Evolutionary conservation across 768 basidiomycete genomes (phyloP), one percentile per base, ranked within the genome.

Genomic region (Royoungia palumana): DNA sequence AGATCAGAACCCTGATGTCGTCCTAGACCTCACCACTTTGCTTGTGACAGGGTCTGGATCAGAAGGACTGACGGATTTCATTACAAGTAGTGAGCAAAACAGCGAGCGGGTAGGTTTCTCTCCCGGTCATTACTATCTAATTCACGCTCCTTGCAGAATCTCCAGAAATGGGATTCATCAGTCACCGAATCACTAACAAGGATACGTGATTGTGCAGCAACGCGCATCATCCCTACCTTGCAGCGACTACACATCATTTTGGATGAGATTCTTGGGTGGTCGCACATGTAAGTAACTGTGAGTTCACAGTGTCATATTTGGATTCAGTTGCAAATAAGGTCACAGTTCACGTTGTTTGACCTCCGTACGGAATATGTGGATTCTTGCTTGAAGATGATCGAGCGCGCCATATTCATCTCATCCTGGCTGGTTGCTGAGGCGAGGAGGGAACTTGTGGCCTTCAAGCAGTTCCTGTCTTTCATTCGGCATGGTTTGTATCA

Each of bases 141-240:
- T 28, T 68, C 47, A 69, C 49, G 35, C 37, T 53, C 32, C 28
- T 61, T 51, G 42, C 54, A 92, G 89, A 81, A 82, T 40, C 74
- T 92, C 47, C 82, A 84, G 62, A 89, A 89, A 64, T 93, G 89
- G 89, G 89, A 92, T 62, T 72, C 79, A 2, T 81, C 81, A 5
- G 78, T 90, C 56, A 73, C 74, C 10, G 87, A 90, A 51, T 80
- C 87, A 14, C 66, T 93, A 43, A 72, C 76, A 27, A 87, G 82
- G 62, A 69, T 91, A 47, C 85, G 88, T 44, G 86, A 92, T 63
- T 81, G 76, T 59, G 75, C 85, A 17, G 85, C 86, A 59, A 79
- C 83, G 54, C 79, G 81, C 42, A 68, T 89, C 25, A 76, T 80
- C 8, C 87, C 87, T 24, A 87, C 88, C 25, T 80, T 82, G 44